Base-by-base conservation (phyloP, 2,329 filamentous ascomycete genomes). In the Beauveria caledonica region DNA sequence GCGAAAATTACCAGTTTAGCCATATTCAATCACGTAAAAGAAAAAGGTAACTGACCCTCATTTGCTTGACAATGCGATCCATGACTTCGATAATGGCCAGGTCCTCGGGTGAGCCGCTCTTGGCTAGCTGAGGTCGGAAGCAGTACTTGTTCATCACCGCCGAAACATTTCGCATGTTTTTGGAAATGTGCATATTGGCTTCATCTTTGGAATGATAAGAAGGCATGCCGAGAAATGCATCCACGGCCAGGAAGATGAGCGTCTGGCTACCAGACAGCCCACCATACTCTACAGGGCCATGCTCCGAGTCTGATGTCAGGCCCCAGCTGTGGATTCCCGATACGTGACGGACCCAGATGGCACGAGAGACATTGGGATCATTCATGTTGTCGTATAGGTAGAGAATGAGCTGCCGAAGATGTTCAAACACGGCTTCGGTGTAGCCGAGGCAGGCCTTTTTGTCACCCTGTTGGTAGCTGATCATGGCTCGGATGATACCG, bases 281-380 rank as follows among this genome's bases (percentile, higher is more conserved):
- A 33, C 54, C 54, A 5, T 49, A 57, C 29, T 57, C 54, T 15
- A 57, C 42, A 0, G 54, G 54, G 19, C 54, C 54, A 5, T 57
- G 45, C 27, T 48, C 21, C 3, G 54, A n/a, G 19, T 57, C 54
- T 3, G 54, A 33, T 15, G 54, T 57, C 19, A 57, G 44, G 11
- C 54, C 54, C 54, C 54, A 57, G 44, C 54, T 57, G 44, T 57
- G 54, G 10, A 57, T 57, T 9, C 54, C 54, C 9, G 54, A 57
- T 9, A 57, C 54, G n/a, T 57, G 54, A 5, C 54, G 54, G 7
- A 57, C 54, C 54, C 54, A 57, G 11, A 57, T 39, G 19, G 54
- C 54, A 21, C 54, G 54, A 3, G 54, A 57, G n/a, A 57, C 44
- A 10, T 57, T 57, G 27, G 54, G 44, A 3, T 57, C 54, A 3